Evolutionary conservation across 768 basidiomycete genomes (phyloP).

Genomic region (Boletus patriciae): DNA sequence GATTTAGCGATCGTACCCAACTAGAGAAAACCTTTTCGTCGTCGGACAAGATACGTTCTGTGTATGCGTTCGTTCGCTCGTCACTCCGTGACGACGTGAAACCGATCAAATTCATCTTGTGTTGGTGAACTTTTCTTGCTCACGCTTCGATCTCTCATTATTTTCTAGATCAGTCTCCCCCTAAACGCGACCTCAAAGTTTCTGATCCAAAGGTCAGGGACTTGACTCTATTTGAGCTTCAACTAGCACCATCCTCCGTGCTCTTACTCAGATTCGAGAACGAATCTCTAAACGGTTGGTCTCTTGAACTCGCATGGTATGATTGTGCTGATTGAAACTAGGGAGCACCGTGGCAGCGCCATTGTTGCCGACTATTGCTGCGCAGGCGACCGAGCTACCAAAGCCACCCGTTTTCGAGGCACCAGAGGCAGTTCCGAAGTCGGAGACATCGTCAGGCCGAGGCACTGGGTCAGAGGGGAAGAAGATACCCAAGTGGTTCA

Average conservation of each 20-base stretch:
- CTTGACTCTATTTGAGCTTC: slow-evolving; percentile 63
- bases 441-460: slow-evolving; percentile 10
- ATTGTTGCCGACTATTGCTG: slow-evolving; percentile 53
- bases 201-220: slow-evolving; percentile 74
- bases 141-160: not conserved
- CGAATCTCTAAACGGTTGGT: slow-evolving; percentile 62
- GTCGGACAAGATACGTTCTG: slow-evolving; percentile 71
- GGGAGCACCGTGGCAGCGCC: slow-evolving; percentile 63
- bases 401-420: slow-evolving; percentile 45
- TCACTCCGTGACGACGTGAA: slow-evolving; percentile 74
- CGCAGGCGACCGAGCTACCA: slow-evolving; percentile 67
- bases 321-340: slow-evolving; percentile 28
- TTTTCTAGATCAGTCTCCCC: slow-evolving; percentile 70
- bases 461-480: slow-evolving; percentile 35
- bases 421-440: slow-evolving; percentile 3
- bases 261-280: slow-evolving; percentile 77
- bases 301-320: not conserved
- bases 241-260: slow-evolving; percentile 78
- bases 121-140: slow-evolving; percentile 45
- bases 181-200: slow-evolving; percentile 79
- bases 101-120: slow-evolving; percentile 79
- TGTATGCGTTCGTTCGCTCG: slow-evolving; percentile 82
- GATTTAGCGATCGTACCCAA: slow-evolving; percentile 78
- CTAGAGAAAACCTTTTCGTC: slow-evolving; percentile 80
- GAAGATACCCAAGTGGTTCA: slow-evolving; percentile 82